Percentiles rank a stretch among this genome's conserved stretches.
phyloP scores from a whole-genome alignment of 352 stramenopile species.

The Elongisporangium prolatum region DNA sequence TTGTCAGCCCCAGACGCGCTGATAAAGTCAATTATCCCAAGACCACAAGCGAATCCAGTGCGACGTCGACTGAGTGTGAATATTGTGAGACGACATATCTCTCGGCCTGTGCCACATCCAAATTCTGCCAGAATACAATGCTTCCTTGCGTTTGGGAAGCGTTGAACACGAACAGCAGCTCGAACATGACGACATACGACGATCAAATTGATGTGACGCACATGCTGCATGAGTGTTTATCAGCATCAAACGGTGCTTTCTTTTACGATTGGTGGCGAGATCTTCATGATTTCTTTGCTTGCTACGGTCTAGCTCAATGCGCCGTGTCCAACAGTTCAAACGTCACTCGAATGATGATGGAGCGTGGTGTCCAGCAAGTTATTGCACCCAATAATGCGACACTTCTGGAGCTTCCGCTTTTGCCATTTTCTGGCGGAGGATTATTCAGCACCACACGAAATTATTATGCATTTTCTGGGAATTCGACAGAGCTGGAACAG shows the following conservation, averaged over 20 bases:
- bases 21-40: conserved; percentile 1
- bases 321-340: not conserved
- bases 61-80: not conserved
- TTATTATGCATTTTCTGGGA: not conserved
- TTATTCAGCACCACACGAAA: not conserved
- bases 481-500: not conserved
- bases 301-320: conserved; percentile 17
- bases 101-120: not conserved
- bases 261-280: conserved; percentile 23
- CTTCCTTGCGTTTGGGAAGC: conserved; percentile 9
- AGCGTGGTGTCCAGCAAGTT: conserved; percentile 1
- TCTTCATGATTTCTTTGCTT: conserved; percentile 19
- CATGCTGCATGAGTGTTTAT: conserved; percentile 1
- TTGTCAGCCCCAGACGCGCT: not conserved
- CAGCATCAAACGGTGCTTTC: conserved; percentile 1
- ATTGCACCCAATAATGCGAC: not conserved
- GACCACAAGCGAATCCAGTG: not conserved
- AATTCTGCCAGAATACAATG: conserved; percentile 6
- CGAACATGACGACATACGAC: not conserved
- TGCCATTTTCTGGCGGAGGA: not conserved
- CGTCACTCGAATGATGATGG: not conserved
- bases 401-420: not conserved
- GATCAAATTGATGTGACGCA: conserved; percentile 1
- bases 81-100: not conserved
- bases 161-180: not conserved